Evolutionary conservation across 306 rosid species (phyloP).

Genomic region (Astragalus membranaceus): DNA sequence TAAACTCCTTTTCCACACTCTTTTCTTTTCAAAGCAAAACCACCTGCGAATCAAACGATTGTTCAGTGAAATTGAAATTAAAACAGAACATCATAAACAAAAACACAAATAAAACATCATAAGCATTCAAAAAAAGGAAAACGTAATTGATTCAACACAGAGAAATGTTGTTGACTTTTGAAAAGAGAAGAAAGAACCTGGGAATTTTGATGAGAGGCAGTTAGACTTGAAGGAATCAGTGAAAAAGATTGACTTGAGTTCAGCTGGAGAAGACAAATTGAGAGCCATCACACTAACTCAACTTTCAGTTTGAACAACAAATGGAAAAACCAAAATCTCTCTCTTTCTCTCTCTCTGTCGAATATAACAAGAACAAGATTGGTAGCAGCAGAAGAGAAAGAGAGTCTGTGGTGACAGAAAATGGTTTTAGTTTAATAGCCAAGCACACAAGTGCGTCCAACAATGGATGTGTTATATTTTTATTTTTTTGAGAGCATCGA

Average conservation of each 20-base stretch:
- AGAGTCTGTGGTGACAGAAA: not conserved
- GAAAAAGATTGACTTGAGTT: constrained; percentile 67
- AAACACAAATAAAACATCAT: not conserved
- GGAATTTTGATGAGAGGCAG: constrained; percentile 44
- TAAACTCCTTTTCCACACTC: constrained; percentile 36
- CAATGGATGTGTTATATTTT: constrained; percentile 8
- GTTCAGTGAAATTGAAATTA: not conserved
- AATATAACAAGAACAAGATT: not conserved
- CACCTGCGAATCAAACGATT: constrained; percentile 32
- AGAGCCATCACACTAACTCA: constrained; percentile 49
- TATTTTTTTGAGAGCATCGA: not conserved
- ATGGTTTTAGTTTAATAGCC: not conserved
- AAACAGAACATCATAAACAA: not conserved
- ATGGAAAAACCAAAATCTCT: not conserved
- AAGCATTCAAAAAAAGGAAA: not conserved
- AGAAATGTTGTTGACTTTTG: not conserved
- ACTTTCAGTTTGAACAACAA: not conserved
- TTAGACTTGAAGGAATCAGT: constrained; percentile 53
- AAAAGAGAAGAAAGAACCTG: constrained; percentile 39
- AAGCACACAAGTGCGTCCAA: not conserved
- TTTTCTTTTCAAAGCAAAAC: constrained; percentile 57
- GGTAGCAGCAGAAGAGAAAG: not conserved
- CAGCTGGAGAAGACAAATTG: constrained; percentile 65
- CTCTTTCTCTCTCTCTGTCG: not conserved
- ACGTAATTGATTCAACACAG: not conserved